Conservation (phyloP, 306 rosid genomes). For the Pachyrhizus erosus region DNA sequence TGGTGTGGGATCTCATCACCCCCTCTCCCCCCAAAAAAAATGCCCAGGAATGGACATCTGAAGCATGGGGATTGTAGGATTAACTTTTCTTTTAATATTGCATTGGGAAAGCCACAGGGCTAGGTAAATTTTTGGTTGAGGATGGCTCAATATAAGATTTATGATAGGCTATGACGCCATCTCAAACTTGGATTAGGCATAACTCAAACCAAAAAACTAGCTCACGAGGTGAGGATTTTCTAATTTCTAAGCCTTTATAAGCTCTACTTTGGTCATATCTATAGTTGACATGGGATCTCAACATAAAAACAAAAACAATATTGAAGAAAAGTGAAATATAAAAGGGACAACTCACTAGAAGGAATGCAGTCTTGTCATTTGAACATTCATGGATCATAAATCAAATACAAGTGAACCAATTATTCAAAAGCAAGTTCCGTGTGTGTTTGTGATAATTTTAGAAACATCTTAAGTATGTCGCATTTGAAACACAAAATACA, state of each 20-base stretch:
- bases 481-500: constrained; percentile 23
- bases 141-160: neutral
- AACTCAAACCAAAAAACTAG: neutral
- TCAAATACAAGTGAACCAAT: constrained; percentile 25
- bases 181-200: neutral
- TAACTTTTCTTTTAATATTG: neutral
- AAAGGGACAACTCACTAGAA: constrained; percentile 14
- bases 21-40: neutral
- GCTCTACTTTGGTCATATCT: neutral
- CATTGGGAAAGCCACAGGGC: neutral
- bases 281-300: neutral
- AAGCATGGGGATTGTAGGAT: neutral
- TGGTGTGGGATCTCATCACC: neutral
- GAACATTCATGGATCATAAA: constrained; percentile 22
- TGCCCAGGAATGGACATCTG: neutral
- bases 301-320: neutral
- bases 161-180: neutral
- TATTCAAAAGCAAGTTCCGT: constrained; percentile 32
- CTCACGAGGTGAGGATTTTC: neutral
- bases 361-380: constrained; percentile 29
- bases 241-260: neutral
- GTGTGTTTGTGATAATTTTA: neutral
- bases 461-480: constrained; percentile 13
- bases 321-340: neutral
- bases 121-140: neutral